Conservation (phyloP, 1,284 basidiomycete genomes). For the Cutaneotrichosporon sp. region DNA sequence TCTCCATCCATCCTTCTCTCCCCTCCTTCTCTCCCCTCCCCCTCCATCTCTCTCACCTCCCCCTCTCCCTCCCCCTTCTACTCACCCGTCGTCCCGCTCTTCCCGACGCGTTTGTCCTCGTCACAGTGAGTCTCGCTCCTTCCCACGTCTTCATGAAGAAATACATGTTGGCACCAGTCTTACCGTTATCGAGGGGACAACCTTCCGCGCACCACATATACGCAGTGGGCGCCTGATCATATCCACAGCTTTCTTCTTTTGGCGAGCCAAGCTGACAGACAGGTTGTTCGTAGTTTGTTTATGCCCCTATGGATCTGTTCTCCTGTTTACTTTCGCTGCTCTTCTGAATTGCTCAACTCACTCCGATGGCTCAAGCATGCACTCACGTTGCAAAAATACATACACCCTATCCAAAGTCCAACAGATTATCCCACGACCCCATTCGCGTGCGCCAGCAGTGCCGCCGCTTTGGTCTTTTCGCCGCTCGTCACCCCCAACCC, state of each 20-base stretch:
- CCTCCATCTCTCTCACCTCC: background rate
- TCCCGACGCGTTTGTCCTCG: too few relatives aligned
- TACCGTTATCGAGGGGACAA: conserved; percentile 39
- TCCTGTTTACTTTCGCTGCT: background rate
- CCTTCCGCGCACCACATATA: conserved; percentile 30
- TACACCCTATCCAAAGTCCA: background rate
- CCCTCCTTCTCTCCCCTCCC: background rate
- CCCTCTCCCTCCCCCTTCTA: background rate
- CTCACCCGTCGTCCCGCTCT: too few relatives aligned
- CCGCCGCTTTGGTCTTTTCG: conserved; percentile 76
- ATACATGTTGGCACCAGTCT: conserved; percentile 50
- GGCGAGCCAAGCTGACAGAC: conserved; percentile 4
- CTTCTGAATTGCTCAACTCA: background rate
- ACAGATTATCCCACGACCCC: background rate
- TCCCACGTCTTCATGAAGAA: conserved; percentile 29
- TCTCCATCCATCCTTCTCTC: background rate
- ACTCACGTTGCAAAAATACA: background rate
- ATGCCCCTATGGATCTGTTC: background rate
- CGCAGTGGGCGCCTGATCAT: conserved; percentile 40
- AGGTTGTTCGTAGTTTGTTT: background rate
- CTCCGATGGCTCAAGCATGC: background rate
- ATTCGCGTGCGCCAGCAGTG: conserved; percentile 58
- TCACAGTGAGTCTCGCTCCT: conserved; percentile 6
- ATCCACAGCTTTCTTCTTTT: background rate
- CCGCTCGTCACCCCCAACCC: conserved; percentile 75